Conservation (phyloP, 306 rosid genomes). For the Urtica urens region DNA sequence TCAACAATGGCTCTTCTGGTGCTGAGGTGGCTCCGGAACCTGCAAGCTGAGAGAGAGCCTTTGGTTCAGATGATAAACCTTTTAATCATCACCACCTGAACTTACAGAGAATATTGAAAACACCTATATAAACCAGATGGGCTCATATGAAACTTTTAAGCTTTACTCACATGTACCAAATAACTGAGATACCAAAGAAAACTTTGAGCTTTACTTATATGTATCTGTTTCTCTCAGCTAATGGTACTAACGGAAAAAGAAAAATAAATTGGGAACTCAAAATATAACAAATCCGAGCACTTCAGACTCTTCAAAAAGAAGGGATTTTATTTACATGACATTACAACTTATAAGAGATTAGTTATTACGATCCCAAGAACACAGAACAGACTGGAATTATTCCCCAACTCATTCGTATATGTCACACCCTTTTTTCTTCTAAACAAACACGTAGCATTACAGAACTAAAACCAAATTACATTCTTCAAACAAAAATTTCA, state of each 20-base stretch:
- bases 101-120: too few species aligned
- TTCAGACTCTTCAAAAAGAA: neutral
- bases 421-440: slow-evolving; percentile 9
- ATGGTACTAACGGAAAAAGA: neutral
- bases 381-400: neutral
- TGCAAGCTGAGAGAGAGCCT: slow-evolving; percentile 14
- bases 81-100: neutral
- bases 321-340: slow-evolving; percentile 20
- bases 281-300: neutral
- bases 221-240: neutral
- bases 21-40: slow-evolving; percentile 42
- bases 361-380: neutral
- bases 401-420: slow-evolving; percentile 12
- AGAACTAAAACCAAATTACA: neutral
- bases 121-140: neutral
- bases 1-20: slow-evolving; percentile 29
- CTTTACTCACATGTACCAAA: too few species aligned
- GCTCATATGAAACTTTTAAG: too few species aligned
- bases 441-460: slow-evolving; percentile 16
- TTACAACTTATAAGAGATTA: slow-evolving; percentile 2
- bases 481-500: neutral
- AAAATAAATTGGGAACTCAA: neutral
- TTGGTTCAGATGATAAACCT: neutral
- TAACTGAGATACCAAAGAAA: too few species aligned
- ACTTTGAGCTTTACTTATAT: too few species aligned